Conservation (phyloP, 495 filamentous ascomycete species). For the Aspergillus leporis region DNA sequence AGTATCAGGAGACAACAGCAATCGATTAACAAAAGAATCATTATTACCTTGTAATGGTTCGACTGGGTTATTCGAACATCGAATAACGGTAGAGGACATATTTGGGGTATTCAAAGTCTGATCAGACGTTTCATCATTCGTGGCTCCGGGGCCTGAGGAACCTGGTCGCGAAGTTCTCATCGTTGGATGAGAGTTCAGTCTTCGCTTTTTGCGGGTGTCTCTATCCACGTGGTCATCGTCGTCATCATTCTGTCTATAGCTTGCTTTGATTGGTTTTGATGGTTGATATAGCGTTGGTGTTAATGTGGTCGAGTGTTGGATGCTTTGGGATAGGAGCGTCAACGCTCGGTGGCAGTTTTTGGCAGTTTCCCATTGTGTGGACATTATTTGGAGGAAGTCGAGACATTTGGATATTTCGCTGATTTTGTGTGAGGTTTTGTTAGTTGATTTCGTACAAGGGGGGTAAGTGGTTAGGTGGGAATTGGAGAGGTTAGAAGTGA, state of each 20-base stretch:
- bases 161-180: neutral
- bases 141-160: neutral
- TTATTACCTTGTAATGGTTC: neutral
- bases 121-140: neutral
- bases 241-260: neutral
- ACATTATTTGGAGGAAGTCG: conserved; percentile 35
- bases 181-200: neutral
- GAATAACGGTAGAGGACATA: neutral
- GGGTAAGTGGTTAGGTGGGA: neutral
- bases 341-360: conserved; percentile 39
- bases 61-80: neutral
- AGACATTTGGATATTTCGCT: conserved; percentile 40
- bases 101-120: neutral
- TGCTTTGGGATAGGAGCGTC: conserved; percentile 28
- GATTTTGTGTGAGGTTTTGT: neutral
- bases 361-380: conserved; percentile 42
- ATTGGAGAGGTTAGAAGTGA: neutral
- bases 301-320: conserved; percentile 14
- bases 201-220: neutral
- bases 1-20: conserved; percentile 7
- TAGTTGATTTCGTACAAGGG: neutral
- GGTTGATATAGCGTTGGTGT: neutral
- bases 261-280: conserved; percentile 4
- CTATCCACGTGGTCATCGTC: neutral
- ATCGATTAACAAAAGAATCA: neutral